phyloP scores from a whole-genome alignment of 2,329 filamentous ascomycete genomes.

The Aspergillus sp. region DNA sequence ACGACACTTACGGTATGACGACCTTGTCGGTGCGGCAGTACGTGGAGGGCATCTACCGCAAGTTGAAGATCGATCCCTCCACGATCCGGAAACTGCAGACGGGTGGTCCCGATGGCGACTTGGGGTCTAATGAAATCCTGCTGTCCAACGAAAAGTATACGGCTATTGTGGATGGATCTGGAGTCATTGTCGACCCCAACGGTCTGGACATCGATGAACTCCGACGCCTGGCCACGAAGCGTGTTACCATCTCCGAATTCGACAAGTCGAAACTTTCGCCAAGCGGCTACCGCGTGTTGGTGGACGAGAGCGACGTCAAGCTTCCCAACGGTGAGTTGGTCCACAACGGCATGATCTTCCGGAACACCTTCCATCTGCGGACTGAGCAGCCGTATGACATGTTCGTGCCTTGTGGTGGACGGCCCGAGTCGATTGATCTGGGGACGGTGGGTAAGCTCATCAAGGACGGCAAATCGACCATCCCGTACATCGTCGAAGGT shows the following conservation, averaged over 20 bases:
- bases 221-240: conserved; percentile 71
- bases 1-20: conserved; percentile 96
- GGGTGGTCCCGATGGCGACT: conserved; percentile 89
- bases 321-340: conserved; percentile 81
- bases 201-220: conserved; percentile 82
- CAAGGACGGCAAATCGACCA: conserved; percentile 73
- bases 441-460: conserved; percentile 82
- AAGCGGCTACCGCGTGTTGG: conserved; percentile 82
- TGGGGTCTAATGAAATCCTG: conserved; percentile 96
- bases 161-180: conserved; percentile 90
- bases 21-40: conserved; percentile 94
- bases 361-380: conserved; percentile 93
- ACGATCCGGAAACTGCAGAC: conserved; percentile 93
- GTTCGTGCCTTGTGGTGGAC: conserved; percentile 93
- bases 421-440: conserved; percentile 93
- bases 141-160: conserved; percentile 94
- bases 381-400: conserved; percentile 69
- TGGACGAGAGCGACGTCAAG: conserved; percentile 83
- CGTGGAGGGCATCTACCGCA: conserved; percentile 93
- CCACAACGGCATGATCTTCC: conserved; percentile 88
- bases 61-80: conserved; percentile 79
- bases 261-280: conserved; percentile 77
- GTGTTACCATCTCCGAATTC: conserved; percentile 84
- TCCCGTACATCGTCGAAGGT: conserved; percentile 95
- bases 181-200: conserved; percentile 87